Conservation (phyloP, 805 yeast species). For the Metschnikowia peoriensis region DNA sequence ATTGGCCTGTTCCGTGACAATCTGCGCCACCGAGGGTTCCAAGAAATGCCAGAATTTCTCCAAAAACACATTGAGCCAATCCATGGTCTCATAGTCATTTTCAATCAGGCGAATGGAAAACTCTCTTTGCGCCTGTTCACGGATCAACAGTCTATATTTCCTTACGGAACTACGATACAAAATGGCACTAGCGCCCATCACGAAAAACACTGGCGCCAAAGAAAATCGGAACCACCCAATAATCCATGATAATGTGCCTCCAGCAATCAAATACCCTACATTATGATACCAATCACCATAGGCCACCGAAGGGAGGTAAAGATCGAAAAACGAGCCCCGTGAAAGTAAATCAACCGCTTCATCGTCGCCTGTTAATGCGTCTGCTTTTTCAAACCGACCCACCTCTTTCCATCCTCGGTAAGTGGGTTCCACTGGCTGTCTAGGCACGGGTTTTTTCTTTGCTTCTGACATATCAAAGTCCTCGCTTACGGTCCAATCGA, state of each 20-base stretch:
- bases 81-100: conserved; percentile 88
- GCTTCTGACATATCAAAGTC: conserved; percentile 35
- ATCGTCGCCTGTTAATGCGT: conserved; percentile 63
- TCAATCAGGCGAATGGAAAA: conserved; percentile 78
- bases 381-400: conserved; percentile 78
- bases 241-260: conserved; percentile 72
- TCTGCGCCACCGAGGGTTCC: conserved; percentile 86
- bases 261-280: conserved; percentile 65
- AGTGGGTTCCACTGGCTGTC: conserved; percentile 61
- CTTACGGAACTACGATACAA: conserved; percentile 83
- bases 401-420: conserved; percentile 94
- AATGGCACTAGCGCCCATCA: conserved; percentile 59
- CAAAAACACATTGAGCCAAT: conserved; percentile 88
- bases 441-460: conserved; percentile 38
- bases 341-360: conserved; percentile 68
- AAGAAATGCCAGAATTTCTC: conserved; percentile 89
- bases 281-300: conserved; percentile 98
- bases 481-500: conserved; percentile 34
- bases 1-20: conserved; percentile 82
- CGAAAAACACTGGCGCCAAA: conserved; percentile 75
- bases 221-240: conserved; percentile 77
- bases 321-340: conserved; percentile 71
- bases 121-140: conserved; percentile 85
- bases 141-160: conserved; percentile 67
- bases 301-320: conserved; percentile 66